Base-by-base conservation (phyloP, 2,329 filamentous ascomycete species). In the Diaporthe sp. region DNA sequence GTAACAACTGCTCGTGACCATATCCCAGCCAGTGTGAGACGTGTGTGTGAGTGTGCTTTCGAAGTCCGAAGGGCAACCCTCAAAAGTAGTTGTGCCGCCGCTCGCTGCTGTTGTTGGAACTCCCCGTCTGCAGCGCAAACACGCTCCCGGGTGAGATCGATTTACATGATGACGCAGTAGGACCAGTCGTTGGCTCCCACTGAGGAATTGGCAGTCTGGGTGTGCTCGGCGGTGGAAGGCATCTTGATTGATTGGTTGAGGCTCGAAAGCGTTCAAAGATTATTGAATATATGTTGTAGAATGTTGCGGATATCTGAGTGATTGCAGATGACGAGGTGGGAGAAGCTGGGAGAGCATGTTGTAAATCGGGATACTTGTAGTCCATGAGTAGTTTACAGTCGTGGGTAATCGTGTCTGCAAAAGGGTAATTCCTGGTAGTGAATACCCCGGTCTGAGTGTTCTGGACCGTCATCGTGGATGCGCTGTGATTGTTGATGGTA, bases 101-200 rank as follows among this genome's bases (percentile, higher is more conserved):
- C 28, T 67, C 53, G 22, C 25, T 22, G 53, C 25, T 34, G 58
- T 25, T 74, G 19, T 22, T 49, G 55, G 39, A n/a, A 19, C 44
- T 12, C 19, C 68, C 39, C 39, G 49, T 37, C 65, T 65, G 75
- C 49, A 74, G 57, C 31, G 72, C 60, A 72, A 76, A 72, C 67
- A 72, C 42, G 53, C 67, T n/a, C 37, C 57, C 15, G 4, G 4
- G 31, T 44, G 55, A 7, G 22, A 31, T 58, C 34, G 0, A 42
- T 82, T 81, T 83, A 83, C 81, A 83, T 82, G 79, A 83, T 79
- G 79, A 82, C 78, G 79, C 82, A 84, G 80, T 80, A 80, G 79
- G 76, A 79, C 77, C 79, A 78, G 44, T 70, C 77, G 46, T 75
- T 76, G 79, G 79, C 77, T 79, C 79, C 80, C 75, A 78, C 79